phyloP scores from a whole-genome alignment of 225 moss, liverwort and hornwort genomes.

The Sphagnum contortum region DNA sequence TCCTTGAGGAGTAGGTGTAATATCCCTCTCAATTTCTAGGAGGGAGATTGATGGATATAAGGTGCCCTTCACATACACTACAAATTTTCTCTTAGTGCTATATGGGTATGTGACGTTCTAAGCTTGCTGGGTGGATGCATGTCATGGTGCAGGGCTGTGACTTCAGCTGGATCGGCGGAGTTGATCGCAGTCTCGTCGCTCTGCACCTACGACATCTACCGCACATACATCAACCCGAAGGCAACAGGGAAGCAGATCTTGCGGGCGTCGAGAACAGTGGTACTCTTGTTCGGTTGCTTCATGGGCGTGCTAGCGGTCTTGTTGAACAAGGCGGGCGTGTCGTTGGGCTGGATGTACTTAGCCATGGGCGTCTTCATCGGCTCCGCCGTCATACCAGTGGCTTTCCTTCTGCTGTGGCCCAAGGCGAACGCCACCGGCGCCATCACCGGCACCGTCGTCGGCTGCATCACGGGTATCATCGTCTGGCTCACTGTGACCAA shows the following conservation, averaged over 20 bases:
- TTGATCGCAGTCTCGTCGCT: slow-evolving; percentile 26
- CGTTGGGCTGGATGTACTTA: slow-evolving; percentile 91
- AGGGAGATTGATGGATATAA: no score
- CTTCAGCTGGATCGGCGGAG: slow-evolving; percentile 23
- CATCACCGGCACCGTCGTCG: slow-evolving; percentile 38
- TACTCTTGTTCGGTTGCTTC: slow-evolving; percentile 58
- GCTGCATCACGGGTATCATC: slow-evolving; percentile 35
- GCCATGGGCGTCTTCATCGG: slow-evolving; percentile 97
- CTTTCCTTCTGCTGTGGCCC: slow-evolving; percentile 83
- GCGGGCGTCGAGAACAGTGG: slow-evolving; percentile 50
- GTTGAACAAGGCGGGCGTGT: slow-evolving; percentile 70
- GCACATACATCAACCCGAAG: slow-evolving; percentile 89
- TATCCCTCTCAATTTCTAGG: no score
- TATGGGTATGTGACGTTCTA: no score
- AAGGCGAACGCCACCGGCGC: slow-evolving; percentile 75
- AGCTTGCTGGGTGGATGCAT: no score
- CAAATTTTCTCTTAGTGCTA: no score
- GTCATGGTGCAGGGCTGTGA: slow-evolving; percentile 17
- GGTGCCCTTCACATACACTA: no score
- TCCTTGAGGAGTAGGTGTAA: no score
- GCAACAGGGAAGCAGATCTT: slow-evolving; percentile 72
- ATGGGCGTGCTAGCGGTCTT: slow-evolving; percentile 85
- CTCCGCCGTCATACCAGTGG: slow-evolving; percentile 86
- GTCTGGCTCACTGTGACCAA: slow-evolving; percentile 67
- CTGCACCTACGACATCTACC: slow-evolving; percentile 31